Evolutionary conservation across 306 rosid species (phyloP), one percentile per base, ranked within the genome.

Genomic region (Quercus bicolor): DNA sequence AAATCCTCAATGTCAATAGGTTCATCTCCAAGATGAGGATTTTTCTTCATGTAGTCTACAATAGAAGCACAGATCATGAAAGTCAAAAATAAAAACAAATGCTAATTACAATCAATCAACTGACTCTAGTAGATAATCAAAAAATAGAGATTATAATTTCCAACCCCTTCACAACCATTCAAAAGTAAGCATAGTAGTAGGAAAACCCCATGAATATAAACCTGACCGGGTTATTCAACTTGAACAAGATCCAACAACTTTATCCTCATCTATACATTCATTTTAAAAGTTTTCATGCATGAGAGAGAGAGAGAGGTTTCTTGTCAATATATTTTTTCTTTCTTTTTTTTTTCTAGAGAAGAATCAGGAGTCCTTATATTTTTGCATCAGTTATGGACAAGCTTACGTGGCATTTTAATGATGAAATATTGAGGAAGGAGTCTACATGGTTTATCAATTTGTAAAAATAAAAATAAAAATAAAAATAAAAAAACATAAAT

Each of bases 1-100:
- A 94, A 82, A 83, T 94, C 98, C 88, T 94, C 97, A 0, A 94
- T 94, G 81, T 94, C 98, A 54, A 91, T 70, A 24, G 98, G 97
- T 81, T 94, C 97, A 81, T 94, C 97, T 79, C 98, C 98, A 81
- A 94, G 89, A 78, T 87, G 84, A 57, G 95, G 92, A 85, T 92
- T 92, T 11, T 23, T 78, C 90, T 77, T 86, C 88, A 93, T 55
- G 87, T 87, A 92, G 16, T 62, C 98, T 94, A 80, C 87, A 85
- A 79, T 14, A 82, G 75, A 85, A 82, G 79, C 71, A 78, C 53
- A 72, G 56, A 70, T 71, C 28, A 80, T 64, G 28, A 78, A 81
- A 77, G 51, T 68, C 79, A 87, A 71, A 29, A 73, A 70, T 16
- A 43, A 72, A 78, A 66, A 19, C 68, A 45, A 79, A 34, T 48